Evolutionary conservation across 176 grass and related monocot genomes (phyloP).

Genomic region (Triticum dicoccoides): DNA sequence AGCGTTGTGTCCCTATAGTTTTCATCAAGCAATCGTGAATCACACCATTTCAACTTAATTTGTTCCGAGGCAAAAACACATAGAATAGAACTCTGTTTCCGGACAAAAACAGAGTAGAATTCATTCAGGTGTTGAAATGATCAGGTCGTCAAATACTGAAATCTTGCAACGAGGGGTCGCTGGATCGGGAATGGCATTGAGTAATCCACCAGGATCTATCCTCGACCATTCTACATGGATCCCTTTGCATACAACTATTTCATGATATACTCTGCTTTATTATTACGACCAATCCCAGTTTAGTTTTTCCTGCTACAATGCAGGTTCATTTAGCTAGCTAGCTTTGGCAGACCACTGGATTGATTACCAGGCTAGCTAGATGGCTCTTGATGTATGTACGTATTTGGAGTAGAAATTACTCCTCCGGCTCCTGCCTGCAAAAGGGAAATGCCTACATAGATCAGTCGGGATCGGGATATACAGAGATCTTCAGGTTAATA

Average conservation of each 20-base stretch:
- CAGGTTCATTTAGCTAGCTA: neutral
- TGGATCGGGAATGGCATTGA: neutral
- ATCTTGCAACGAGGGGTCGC: too few species aligned
- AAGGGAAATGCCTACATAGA: neutral
- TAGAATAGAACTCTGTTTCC: neutral
- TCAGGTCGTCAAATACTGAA: too few species aligned
- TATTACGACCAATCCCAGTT: conserved; percentile 2
- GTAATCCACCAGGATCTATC: neutral
- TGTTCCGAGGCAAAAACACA: too few species aligned
- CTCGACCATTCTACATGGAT: neutral
- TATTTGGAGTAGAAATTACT: neutral
- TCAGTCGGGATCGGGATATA: neutral
- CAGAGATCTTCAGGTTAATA: neutral
- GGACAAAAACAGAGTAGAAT: too few species aligned
- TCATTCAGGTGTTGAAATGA: too few species aligned
- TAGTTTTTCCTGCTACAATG: neutral
- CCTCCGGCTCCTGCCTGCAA: conserved; percentile 22
- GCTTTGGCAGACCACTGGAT: neutral
- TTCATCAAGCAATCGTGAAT: too few species aligned
- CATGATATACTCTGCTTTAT: neutral
- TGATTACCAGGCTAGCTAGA: neutral
- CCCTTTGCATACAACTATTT: neutral
- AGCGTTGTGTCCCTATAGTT: too few species aligned
- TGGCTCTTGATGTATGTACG: neutral
- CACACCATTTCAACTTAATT: too few species aligned